Percentiles rank a stretch among this genome's conserved stretches.
These are phyloP conservation scores for Corymbia maculata DNA, from an alignment of 345 rosid genomes.

Conservation along the genomic window DNA sequence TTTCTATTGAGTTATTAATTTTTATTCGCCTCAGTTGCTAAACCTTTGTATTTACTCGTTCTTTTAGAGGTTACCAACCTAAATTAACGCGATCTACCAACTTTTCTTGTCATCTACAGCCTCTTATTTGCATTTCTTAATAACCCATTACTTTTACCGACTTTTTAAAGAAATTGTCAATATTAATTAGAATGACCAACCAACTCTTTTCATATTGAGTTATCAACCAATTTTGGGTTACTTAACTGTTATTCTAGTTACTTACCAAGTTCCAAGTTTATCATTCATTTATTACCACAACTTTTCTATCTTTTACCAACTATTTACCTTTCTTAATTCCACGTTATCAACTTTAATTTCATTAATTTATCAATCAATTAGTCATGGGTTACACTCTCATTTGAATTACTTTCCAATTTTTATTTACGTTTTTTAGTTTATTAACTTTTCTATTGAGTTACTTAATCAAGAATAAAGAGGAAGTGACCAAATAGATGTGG, in stretches of 20 bases:
- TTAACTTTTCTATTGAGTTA: background rate
- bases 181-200: background rate
- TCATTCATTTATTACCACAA: background rate
- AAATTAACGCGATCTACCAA: background rate
- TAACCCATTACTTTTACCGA: background rate
- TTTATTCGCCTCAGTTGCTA: background rate
- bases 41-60: background rate
- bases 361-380: background rate
- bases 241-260: background rate
- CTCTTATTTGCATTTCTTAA: background rate
- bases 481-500: background rate
- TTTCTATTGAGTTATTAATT: background rate
- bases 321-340: background rate
- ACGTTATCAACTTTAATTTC: background rate
- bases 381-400: background rate
- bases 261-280: background rate
- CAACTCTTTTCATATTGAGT: background rate
- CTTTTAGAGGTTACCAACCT: background rate
- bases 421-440: background rate
- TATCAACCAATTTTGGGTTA: background rate
- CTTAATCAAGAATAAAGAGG: background rate
- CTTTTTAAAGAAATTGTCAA: background rate
- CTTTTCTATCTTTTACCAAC: background rate
- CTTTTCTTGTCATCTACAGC: background rate
- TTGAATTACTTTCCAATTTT: background rate